These are phyloP conservation scores for Talaromyces islandicus DNA, from an alignment of 2,329 filamentous ascomycete genomes.

Conservation along the genomic window DNA sequence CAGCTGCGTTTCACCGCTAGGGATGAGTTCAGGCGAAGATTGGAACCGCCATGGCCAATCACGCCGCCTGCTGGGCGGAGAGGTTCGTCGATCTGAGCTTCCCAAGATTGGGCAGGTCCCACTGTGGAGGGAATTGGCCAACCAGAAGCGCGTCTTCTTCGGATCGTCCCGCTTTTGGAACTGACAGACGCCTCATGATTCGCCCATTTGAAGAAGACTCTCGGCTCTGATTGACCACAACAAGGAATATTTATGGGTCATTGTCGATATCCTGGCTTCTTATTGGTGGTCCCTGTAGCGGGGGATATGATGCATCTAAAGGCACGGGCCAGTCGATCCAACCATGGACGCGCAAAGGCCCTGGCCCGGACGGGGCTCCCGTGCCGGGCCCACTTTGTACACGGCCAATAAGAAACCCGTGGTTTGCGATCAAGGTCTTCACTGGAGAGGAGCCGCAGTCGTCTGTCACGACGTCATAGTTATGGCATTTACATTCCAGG, in stretches of 20 bases:
- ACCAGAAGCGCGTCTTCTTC: neutral
- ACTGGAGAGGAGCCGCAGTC: neutral
- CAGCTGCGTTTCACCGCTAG: conserved; percentile 9
- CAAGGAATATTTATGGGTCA: neutral
- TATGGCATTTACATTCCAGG: neutral
- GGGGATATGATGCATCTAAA: neutral
- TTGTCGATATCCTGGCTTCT: neutral
- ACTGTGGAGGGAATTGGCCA: neutral
- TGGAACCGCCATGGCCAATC: neutral
- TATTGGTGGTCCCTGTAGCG: neutral
- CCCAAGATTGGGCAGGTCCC: conserved; percentile 6
- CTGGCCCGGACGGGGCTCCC: neutral
- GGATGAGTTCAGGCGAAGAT: neutral
- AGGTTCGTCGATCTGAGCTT: conserved; percentile 10
- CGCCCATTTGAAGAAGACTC: neutral
- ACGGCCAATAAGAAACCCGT: neutral
- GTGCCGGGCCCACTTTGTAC: neutral
- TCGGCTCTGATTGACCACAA: neutral
- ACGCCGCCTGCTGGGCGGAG: neutral
- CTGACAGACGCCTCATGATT: neutral
- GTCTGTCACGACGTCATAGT: neutral
- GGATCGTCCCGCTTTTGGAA: conserved; percentile 1
- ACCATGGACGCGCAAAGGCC: neutral
- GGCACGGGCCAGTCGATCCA: neutral
- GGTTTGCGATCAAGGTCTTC: neutral